phyloP scores from a whole-genome alignment of 495 filamentous ascomycete genomes.

The Aspergillus sclerotioniger region DNA sequence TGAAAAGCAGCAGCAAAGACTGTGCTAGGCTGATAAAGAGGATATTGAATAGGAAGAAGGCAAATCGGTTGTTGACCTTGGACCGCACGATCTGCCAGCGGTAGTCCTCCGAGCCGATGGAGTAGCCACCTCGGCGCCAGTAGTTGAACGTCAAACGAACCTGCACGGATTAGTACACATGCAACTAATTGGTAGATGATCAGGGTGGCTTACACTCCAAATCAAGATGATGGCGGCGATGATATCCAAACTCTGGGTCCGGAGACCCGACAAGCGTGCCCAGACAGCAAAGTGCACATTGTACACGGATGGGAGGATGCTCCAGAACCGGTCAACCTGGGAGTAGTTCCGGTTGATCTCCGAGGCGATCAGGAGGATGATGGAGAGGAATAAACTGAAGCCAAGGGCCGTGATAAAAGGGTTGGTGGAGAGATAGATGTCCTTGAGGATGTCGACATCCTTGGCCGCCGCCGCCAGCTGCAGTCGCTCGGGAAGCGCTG shows the following conservation, averaged over 20 bases:
- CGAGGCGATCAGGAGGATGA: slow-evolving; percentile 66
- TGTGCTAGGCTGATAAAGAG: slow-evolving; percentile 85
- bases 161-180: slow-evolving; percentile 32
- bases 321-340: slow-evolving; percentile 91
- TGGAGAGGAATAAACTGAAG: slow-evolving; percentile 64
- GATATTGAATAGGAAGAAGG: slow-evolving; percentile 84
- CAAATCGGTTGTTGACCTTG: slow-evolving; percentile 46
- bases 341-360: slow-evolving; percentile 92
- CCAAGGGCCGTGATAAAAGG: slow-evolving; percentile 76
- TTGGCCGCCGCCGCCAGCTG: slow-evolving; percentile 47
- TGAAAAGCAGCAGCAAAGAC: slow-evolving; percentile 61
- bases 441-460: slow-evolving; percentile 53
- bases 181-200: not conserved
- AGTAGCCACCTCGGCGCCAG: slow-evolving; percentile 92
- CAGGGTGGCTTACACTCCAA: slow-evolving; percentile 71
- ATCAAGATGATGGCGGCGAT: slow-evolving; percentile 65
- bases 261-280: slow-evolving; percentile 70
- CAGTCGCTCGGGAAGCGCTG: slow-evolving; percentile 64
- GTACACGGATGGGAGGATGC: slow-evolving; percentile 81
- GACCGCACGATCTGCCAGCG: slow-evolving; percentile 67
- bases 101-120: slow-evolving; percentile 87
- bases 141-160: slow-evolving; percentile 91
- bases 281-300: slow-evolving; percentile 83
- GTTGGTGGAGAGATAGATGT: slow-evolving; percentile 83
- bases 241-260: slow-evolving; percentile 71